These are phyloP conservation scores for Barnettozyma sp. DNA, from an alignment of 805 yeast genomes.

Conservation along the genomic window DNA sequence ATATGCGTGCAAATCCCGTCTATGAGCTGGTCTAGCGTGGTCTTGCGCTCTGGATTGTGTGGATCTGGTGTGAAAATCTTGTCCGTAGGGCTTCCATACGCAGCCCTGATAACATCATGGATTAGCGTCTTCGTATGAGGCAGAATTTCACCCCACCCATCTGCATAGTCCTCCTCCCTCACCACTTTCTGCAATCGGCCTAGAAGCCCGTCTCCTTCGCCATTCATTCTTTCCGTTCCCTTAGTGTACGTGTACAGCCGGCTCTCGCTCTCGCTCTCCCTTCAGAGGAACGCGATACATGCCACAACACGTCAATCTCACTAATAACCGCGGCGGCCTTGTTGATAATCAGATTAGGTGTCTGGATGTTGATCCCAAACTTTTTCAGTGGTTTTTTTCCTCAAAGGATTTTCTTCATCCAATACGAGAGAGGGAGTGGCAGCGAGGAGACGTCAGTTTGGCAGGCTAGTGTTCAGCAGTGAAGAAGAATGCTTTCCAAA, in stretches of 20 bases:
- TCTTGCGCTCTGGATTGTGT: constrained; percentile 2
- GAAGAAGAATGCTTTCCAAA: too few species aligned
- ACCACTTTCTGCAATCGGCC: neutral
- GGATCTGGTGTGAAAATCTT: constrained; percentile 9
- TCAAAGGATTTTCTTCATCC: too few species aligned
- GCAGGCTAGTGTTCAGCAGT: too few species aligned
- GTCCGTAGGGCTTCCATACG: constrained; percentile 5
- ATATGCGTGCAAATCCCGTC: constrained; percentile 9
- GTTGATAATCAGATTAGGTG: neutral
- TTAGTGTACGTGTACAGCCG: too few species aligned
- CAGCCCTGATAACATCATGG: constrained; percentile 5
- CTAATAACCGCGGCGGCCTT: too few species aligned
- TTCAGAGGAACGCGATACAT: too few species aligned
- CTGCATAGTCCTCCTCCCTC: neutral
- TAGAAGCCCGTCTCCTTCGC: neutral
- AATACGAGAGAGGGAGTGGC: too few species aligned
- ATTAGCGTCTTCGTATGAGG: constrained; percentile 11
- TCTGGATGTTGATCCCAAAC: too few species aligned
- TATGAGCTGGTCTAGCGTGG: constrained; percentile 11
- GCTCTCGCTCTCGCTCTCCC: too few species aligned
- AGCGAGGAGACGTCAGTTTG: too few species aligned
- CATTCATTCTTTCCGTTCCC: neutral
- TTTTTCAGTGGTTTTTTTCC: constrained; percentile 1
- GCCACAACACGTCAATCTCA: too few species aligned
- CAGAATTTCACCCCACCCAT: constrained; percentile 8